Conservation (phyloP, 192 early-diverging fungal genomes). For the Oehlia diaphana region DNA sequence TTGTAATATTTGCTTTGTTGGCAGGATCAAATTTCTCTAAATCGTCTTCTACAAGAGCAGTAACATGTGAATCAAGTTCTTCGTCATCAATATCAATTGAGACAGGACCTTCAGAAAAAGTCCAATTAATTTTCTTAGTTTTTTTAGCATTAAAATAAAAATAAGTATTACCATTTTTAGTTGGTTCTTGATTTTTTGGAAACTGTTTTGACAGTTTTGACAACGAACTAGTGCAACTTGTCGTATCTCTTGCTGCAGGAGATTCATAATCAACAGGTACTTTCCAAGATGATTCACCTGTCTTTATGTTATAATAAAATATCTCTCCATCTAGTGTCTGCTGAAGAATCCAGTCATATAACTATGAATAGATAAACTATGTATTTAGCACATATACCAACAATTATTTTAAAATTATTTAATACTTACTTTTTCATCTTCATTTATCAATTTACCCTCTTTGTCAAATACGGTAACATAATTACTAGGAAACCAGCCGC, state of each 20-base stretch:
- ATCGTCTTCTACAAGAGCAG: neutral
- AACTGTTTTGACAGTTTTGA: neutral
- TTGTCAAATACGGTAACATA: slow-evolving; percentile 41
- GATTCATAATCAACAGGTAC: slow-evolving; percentile 12
- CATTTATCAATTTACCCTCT: neutral
- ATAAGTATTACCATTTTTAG: slow-evolving; percentile 38
- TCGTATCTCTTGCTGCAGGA: neutral
- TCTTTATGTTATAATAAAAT: slow-evolving; percentile 49
- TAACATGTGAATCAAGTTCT: neutral
- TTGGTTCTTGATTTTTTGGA: slow-evolving; percentile 26
- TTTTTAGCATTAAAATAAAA: slow-evolving; percentile 39
- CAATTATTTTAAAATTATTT: neutral
- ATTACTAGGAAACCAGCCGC: slow-evolving; percentile 92
- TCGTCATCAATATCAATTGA: neutral
- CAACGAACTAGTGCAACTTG: no score
- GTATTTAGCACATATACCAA: neutral
- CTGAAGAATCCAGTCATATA: slow-evolving; percentile 44
- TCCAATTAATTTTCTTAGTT: slow-evolving; percentile 39
- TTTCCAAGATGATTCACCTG: slow-evolving; percentile 46
- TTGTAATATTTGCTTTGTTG: slow-evolving; percentile 9
- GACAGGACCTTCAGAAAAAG: slow-evolving; percentile 25
- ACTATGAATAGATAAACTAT: neutral
- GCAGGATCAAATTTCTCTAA: neutral
- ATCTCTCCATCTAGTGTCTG: slow-evolving; percentile 46
- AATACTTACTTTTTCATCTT: neutral